These are phyloP conservation scores for Solanum aculeatissimum DNA, from an alignment of 305 asterid species.

Conservation along the genomic window DNA sequence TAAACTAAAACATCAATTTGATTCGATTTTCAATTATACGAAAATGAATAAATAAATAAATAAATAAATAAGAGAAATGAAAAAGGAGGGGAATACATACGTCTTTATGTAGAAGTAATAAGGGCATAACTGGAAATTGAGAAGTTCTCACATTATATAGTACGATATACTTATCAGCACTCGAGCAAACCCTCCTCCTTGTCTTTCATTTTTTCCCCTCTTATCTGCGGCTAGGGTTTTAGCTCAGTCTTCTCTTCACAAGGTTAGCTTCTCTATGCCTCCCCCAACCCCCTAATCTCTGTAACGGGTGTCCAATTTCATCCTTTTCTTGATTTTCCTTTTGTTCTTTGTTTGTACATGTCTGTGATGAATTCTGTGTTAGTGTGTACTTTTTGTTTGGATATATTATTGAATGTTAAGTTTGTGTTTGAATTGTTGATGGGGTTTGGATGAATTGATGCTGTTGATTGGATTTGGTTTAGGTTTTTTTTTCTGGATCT, in stretches of 20 bases:
- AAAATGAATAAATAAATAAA: no score
- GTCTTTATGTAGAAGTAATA: neutral
- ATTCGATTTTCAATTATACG: neutral
- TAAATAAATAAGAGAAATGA: neutral
- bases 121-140: neutral
- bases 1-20: neutral
- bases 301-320: neutral
- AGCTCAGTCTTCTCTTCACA: neutral
- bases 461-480: neutral
- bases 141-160: neutral
- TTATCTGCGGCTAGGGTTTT: constrained; percentile 1
- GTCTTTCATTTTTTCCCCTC: neutral
- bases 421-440: neutral
- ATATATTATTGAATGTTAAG: neutral
- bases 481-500: neutral
- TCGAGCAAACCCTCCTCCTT: neutral
- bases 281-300: neutral
- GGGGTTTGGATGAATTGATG: neutral
- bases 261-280: neutral
- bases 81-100: neutral
- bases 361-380: neutral
- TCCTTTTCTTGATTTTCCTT: neutral
- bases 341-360: neutral
- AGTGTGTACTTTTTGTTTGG: neutral
- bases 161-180: neutral